Base-by-base conservation (phyloP, 371 early-diverging fungal genomes). In the Mucor indicus region DNA sequence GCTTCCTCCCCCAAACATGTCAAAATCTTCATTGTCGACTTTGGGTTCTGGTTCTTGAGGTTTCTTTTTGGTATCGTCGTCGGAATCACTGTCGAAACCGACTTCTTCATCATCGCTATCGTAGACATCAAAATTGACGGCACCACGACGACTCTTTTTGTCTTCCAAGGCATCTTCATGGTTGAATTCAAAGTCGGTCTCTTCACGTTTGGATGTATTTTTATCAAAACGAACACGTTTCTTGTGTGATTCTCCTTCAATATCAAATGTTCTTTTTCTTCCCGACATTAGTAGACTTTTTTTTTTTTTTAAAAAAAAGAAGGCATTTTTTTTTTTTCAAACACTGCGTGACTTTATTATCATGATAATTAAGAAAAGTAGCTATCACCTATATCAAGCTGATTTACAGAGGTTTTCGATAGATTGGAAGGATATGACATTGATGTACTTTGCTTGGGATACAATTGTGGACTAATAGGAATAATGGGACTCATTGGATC, bases 1-100 rank as follows among this genome's bases (percentile, higher is more conserved):
- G 1, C 46, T 48, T 21, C 65, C 72, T 1, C 49, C 68, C 15
- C 70, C 76, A 75, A 86, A 86, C 83, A 86, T 86, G 50, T 85
- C 83, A 35, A 79, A 71, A 35, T 75, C 77, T 15, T 73, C 81
- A 15, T 45, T 19, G 25, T 62, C 46, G 27, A 54, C 19, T 33
- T 52, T 63, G 32, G 44, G 31, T 29, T 55, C 50, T 12, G 43
- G 30, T 41, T 62, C 48, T 10, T 44, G 60, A 19, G 50, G 55
- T 38, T 60, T 53, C 31, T 55, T 56, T 12, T 64, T 52, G 12
- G 45, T 59, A 12, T 72, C 72, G 7, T 73, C 77, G 7, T 65
- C 73, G 7, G 64, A 75, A 12, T 64, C 70, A 19, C 72, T 75
- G 22, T 63, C 71, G 1, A 69, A 74, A 10, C 69, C 77, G 1